Evolutionary conservation across 306 rosid species (phyloP), one percentile per base, ranked within the genome.

Genomic region (Prunus mongolica): DNA sequence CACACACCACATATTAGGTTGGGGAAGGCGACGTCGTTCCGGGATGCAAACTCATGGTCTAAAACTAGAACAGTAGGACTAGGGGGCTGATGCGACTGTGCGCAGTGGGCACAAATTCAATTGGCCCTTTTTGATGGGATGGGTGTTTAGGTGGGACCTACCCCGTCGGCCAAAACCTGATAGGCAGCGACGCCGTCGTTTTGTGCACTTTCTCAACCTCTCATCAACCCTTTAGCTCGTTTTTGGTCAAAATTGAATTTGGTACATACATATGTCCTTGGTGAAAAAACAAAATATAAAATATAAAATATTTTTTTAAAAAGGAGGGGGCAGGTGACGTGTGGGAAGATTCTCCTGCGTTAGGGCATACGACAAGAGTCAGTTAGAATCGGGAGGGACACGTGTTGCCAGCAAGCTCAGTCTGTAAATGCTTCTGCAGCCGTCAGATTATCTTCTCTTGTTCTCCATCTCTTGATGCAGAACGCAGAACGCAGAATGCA

Each of bases 131-230:
- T 13, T 18, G 28, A 51, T n/a, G 63, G 67, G 27, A 72, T 5
- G 45, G 73, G 47, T 14, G 66, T 71, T 50, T 68, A 1, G 5
- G 81, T 77, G 81, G 86, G 80, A 65, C 76, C 82, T 80, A 65
- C 69, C 68, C 84, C 82, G 66, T 72, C 76, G 66, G 71, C 38
- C 71, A 38, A 7, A 54, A 69, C 13, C 20, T 18, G 9, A 71
- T 75, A 45, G 4, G 8, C 1, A 2, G 32, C 67, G 18, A 56
- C 87, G 86, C 47, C 89, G 87, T 82, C 88, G 88, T 69, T 75
- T 80, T 63, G n/a, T 4, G 1, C 49, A 30, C 46, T 3, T 66
- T 20, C 55, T 15, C 45, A 7, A 11, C 18, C 57, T 38, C 6
- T 50, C 5, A 38, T 50, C 5, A 38, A 38, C 8, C 44, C 9